Conservation (phyloP, 768 basidiomycete species). For the Boletus reticulatus region DNA sequence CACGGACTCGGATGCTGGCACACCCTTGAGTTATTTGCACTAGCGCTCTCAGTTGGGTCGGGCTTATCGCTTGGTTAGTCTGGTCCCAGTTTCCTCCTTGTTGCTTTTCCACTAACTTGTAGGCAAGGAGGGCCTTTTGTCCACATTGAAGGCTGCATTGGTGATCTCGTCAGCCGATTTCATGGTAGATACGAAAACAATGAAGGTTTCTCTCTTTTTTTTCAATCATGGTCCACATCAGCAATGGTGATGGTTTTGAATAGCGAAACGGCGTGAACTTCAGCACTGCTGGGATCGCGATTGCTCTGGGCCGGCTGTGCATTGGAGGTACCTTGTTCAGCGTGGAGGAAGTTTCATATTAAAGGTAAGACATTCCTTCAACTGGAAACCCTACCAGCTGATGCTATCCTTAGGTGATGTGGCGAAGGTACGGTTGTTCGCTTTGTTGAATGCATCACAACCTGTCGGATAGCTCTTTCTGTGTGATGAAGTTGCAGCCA, state of each 20-base stretch:
- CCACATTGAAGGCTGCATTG: constrained; percentile 89
- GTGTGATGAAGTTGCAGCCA: constrained; percentile 96
- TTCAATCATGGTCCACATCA: not conserved
- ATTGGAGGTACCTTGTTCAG: constrained; percentile 93
- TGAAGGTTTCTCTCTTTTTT: constrained; percentile 61
- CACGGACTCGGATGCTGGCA: too few species aligned
- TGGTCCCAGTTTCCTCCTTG: constrained; percentile 5
- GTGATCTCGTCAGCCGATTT: constrained; percentile 88
- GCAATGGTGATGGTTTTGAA: not conserved
- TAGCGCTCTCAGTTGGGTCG: constrained; percentile 89
- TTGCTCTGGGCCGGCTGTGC: constrained; percentile 97
- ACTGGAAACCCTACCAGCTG: not conserved
- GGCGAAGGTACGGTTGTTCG: constrained; percentile 67
- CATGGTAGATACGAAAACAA: constrained; percentile 91
- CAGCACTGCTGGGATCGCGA: constrained; percentile 96
- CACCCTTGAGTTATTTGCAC: too few species aligned
- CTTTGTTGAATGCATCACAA: not conserved
- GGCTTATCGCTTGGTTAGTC: constrained; percentile 76
- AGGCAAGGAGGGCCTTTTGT: constrained; percentile 80
- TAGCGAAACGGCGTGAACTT: constrained; percentile 91
- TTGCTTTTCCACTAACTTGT: not conserved
- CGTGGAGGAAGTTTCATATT: constrained; percentile 94
- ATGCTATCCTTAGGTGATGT: constrained; percentile 66
- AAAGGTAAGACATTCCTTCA: constrained; percentile 48
- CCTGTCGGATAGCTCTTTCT: constrained; percentile 81